phyloP scores from a whole-genome alignment of 805 yeast genomes.

The Scheffersomyces lignosus region DNA sequence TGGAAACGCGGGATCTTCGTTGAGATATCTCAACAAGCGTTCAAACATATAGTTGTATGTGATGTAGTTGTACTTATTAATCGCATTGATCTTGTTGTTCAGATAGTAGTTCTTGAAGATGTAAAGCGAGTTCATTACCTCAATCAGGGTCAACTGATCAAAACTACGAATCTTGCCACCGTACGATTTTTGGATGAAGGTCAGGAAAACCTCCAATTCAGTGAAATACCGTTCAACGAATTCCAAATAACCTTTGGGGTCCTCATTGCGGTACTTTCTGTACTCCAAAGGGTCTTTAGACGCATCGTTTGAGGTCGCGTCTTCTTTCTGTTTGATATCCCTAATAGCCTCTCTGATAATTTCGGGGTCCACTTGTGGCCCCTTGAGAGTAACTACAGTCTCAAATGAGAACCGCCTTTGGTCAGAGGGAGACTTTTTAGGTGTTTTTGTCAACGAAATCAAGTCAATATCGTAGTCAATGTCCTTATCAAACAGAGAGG shows the following conservation, averaged over 20 bases:
- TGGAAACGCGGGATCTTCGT: slow-evolving; percentile 17
- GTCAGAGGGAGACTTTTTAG: neutral
- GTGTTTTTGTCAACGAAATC: slow-evolving; percentile 9
- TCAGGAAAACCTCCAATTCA: slow-evolving; percentile 20
- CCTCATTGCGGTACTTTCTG: neutral
- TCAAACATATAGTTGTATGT: slow-evolving; percentile 23
- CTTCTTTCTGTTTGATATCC: slow-evolving; percentile 1
- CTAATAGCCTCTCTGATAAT: slow-evolving; percentile 1
- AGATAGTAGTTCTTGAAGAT: slow-evolving; percentile 21
- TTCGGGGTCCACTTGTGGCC: neutral
- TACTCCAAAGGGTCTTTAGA: neutral
- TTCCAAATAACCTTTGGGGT: slow-evolving; percentile 5
- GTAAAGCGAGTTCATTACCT: slow-evolving; percentile 26
- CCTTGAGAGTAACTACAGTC: neutral
- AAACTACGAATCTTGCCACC: slow-evolving; percentile 19
- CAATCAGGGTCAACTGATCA: slow-evolving; percentile 23
- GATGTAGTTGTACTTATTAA: slow-evolving; percentile 14
- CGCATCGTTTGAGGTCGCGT: neutral
- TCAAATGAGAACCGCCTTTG: neutral
- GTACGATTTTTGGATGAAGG: slow-evolving; percentile 21
- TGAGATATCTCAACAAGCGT: slow-evolving; percentile 14
- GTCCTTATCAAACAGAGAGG: neutral
- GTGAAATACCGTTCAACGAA: slow-evolving; percentile 18
- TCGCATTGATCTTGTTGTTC: slow-evolving; percentile 15
- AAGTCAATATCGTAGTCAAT: slow-evolving; percentile 11